Evolutionary conservation across 176 grass and related monocot species (phyloP).

Genomic region (Lolium rigidum): DNA sequence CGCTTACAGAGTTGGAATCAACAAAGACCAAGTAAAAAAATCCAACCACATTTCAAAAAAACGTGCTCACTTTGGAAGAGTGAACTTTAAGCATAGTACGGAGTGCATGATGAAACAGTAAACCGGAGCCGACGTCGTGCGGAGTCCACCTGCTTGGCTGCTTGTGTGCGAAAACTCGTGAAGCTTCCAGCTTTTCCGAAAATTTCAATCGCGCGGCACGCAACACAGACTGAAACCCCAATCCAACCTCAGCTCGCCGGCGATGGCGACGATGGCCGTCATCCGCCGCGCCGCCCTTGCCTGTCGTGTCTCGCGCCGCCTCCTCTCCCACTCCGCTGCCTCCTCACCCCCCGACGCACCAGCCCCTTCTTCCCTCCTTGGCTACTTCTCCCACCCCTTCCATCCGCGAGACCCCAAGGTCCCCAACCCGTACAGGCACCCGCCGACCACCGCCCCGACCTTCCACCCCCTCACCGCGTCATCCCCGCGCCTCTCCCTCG

Average conservation of each 20-base stretch:
- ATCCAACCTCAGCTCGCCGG: background rate
- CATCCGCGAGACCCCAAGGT: background rate
- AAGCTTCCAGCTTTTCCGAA: too few relatives aligned
- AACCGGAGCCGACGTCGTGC: background rate
- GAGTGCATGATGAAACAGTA: too few relatives aligned
- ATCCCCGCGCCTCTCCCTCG: background rate
- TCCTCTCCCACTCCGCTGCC: constrained; percentile 16
- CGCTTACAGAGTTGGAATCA: too few relatives aligned
- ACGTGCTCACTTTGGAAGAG: too few relatives aligned
- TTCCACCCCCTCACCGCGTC: constrained; percentile 15
- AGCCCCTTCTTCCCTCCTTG: background rate
- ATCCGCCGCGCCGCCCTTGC: background rate
- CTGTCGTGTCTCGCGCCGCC: background rate
- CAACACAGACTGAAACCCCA: constrained; percentile 11
- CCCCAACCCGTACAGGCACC: background rate
- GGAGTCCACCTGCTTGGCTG: background rate
- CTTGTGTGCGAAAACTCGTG: too few relatives aligned
- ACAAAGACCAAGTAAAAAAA: too few relatives aligned
- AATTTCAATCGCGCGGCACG: background rate
- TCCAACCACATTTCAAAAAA: too few relatives aligned
- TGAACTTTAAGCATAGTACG: too few relatives aligned
- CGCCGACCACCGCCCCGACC: background rate
- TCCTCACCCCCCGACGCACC: background rate
- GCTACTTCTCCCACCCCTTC: background rate
- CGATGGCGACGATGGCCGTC: background rate